phyloP scores from a whole-genome alignment of 2,329 filamentous ascomycete species.

The Amauroascus niger region DNA sequence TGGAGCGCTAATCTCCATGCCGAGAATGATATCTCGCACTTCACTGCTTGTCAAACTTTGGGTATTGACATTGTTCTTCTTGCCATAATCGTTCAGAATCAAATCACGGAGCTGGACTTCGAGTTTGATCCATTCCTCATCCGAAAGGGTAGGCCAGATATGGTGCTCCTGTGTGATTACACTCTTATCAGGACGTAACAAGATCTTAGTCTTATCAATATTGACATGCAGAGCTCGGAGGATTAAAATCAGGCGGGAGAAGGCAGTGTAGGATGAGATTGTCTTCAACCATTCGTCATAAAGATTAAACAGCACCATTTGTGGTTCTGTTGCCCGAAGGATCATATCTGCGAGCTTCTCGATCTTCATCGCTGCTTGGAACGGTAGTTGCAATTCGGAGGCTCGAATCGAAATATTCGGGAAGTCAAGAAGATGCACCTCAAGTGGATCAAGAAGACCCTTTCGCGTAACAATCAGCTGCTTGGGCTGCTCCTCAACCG shows the following conservation, averaged over 20 bases:
- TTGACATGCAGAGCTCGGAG: constrained; percentile 93
- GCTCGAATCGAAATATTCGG: constrained; percentile 98
- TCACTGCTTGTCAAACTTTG: constrained; percentile 93
- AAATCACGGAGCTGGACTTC: constrained; percentile 91
- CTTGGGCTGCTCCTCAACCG: constrained; percentile 96
- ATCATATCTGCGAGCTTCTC: constrained; percentile 99
- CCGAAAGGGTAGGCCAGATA: constrained; percentile 89
- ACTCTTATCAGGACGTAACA: constrained; percentile 90
- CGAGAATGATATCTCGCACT: constrained; percentile 94
- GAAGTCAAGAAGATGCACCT: constrained; percentile 95
- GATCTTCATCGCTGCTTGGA: constrained; percentile 99
- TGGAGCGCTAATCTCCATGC: constrained; percentile 98
- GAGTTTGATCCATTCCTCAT: constrained; percentile 99
- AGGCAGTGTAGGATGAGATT: constrained; percentile 96
- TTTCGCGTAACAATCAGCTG: constrained; percentile 97
- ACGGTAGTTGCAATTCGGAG: constrained; percentile 90
- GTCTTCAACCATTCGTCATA: constrained; percentile 99
- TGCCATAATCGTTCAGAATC: constrained; percentile 96
- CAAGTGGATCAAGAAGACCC: constrained; percentile 89
- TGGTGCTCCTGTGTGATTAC: constrained; percentile 98
- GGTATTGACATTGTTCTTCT: constrained; percentile 99
- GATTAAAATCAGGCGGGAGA: constrained; percentile 89
- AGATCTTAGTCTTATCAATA: constrained; percentile 93
- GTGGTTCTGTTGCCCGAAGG: constrained; percentile 90
- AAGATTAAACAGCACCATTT: constrained; percentile 98